Percentiles rank a stretch among this genome's conserved stretches.
These are phyloP conservation scores for Phytomonas francai DNA, from an alignment of 208 protist genomes.

Conservation along the genomic window DNA sequence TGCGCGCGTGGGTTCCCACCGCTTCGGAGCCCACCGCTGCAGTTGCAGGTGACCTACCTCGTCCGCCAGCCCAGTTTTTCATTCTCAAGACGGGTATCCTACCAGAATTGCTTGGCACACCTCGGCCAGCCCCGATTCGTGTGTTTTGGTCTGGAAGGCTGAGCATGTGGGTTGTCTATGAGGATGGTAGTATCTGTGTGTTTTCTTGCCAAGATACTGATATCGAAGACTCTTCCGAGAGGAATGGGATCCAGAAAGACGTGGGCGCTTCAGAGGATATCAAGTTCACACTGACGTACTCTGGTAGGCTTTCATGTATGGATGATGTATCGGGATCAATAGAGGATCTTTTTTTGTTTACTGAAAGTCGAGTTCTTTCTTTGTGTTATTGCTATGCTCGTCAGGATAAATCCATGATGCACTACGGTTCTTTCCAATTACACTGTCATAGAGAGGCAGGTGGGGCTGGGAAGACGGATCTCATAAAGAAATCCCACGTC, in stretches of 20 bases:
- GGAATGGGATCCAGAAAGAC: constrained; percentile 9
- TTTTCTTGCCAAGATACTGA: constrained; percentile 12
- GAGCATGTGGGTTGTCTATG: constrained; percentile 53
- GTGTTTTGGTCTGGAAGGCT: constrained; percentile 23
- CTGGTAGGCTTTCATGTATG: neutral
- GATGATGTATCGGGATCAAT: neutral
- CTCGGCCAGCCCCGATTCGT: constrained; percentile 18
- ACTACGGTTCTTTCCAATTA: constrained; percentile 27
- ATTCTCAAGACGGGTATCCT: constrained; percentile 17
- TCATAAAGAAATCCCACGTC: neutral
- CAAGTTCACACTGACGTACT: neutral
- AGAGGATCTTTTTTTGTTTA: neutral
- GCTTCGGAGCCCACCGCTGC: neutral
- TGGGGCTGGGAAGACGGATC: neutral
- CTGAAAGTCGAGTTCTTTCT: neutral
- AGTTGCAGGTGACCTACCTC: neutral
- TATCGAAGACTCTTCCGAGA: neutral
- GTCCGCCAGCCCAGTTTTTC: constrained; percentile 4
- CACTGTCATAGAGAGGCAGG: neutral
- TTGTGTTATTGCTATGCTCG: neutral
- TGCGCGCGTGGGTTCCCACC: constrained; percentile 3
- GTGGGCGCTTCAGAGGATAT: neutral
- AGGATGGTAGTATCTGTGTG: constrained; percentile 28
- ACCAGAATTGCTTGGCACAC: constrained; percentile 3
- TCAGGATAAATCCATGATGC: neutral